Conservation (phyloP, 2,329 filamentous ascomycete species). For the Fusarium irregulare region DNA sequence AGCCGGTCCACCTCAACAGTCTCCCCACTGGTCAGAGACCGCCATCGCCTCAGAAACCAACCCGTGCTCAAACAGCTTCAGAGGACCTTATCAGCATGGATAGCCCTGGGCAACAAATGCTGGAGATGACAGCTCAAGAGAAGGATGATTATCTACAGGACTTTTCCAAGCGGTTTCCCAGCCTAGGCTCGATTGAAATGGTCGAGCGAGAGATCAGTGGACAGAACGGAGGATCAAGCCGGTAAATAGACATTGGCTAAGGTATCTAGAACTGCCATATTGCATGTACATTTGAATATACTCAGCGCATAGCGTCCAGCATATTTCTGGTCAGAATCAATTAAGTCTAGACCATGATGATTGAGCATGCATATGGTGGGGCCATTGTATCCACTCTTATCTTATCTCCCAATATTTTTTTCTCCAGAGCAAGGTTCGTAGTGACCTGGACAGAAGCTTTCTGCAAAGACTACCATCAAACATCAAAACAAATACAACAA, state of each 20-base stretch:
- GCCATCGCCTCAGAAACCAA: conserved; percentile 59
- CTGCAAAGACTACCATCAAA: conserved; percentile 12
- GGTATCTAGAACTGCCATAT: conserved; percentile 25
- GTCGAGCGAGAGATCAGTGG: conserved; percentile 72
- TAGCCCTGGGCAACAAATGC: conserved; percentile 59
- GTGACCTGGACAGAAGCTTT: conserved; percentile 16
- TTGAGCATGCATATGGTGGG: conserved; percentile 29
- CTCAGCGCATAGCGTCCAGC: conserved; percentile 36
- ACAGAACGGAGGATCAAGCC: conserved; percentile 47
- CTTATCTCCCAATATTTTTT: conserved; percentile 51
- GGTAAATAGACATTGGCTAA: conserved; percentile 30
- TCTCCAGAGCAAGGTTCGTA: conserved; percentile 16
- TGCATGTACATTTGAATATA: conserved; percentile 45
- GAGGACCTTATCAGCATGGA: conserved; percentile 59
- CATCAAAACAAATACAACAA: conserved; percentile 23
- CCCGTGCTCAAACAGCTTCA: conserved; percentile 38
- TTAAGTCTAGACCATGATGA: conserved; percentile 1
- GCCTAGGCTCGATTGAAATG: conserved; percentile 86
- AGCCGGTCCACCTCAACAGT: conserved; percentile 70
- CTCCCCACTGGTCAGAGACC: conserved; percentile 58
- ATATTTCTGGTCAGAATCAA: conserved; percentile 14
- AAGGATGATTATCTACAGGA: conserved; percentile 74
- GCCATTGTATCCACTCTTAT: conserved; percentile 47
- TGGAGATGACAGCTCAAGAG: conserved; percentile 68
- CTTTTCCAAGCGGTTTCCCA: conserved; percentile 89